These are phyloP conservation scores for Metarhizium humberi DNA, from an alignment of 2,329 filamentous ascomycete species.

Conservation along the genomic window DNA sequence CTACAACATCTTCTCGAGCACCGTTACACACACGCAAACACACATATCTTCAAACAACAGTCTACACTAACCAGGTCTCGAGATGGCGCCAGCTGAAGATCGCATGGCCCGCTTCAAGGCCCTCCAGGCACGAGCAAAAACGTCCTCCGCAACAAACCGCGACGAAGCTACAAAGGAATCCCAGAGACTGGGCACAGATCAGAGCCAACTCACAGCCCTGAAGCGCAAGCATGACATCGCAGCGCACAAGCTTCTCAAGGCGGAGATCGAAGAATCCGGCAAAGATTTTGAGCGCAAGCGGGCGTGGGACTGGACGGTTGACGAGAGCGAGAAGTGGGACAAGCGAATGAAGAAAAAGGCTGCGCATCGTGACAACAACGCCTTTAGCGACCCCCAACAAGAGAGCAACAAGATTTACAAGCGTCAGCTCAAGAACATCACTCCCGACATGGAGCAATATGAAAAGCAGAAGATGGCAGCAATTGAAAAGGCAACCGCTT, in stretches of 20 bases:
- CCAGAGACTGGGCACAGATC: conserved; percentile 68
- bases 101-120: conserved; percentile 78
- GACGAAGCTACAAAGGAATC: conserved; percentile 79
- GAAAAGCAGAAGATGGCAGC: conserved; percentile 77
- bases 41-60: neutral
- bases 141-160: conserved; percentile 63
- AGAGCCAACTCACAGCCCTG: conserved; percentile 66
- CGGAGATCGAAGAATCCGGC: conserved; percentile 73
- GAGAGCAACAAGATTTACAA: conserved; percentile 93
- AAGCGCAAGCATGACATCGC: conserved; percentile 81
- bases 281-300: conserved; percentile 96
- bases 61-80: neutral
- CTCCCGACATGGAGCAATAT: conserved; percentile 74
- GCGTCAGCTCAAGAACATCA: conserved; percentile 70
- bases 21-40: neutral
- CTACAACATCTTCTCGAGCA: no score
- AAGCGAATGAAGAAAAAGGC: conserved; percentile 80
- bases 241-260: conserved; percentile 86
- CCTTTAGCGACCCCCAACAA: conserved; percentile 80
- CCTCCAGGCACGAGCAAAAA: conserved; percentile 71
- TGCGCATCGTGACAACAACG: conserved; percentile 70
- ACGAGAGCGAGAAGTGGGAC: conserved; percentile 93
- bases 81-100: conserved; percentile 43
- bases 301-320: conserved; percentile 96
- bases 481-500: conserved; percentile 74